A percentile compares a stretch with the other conserved stretches of the same genome.
These are phyloP conservation scores for Xylariales sp. DNA, from an alignment of 2,329 filamentous ascomycete species.

Conservation along the genomic window DNA sequence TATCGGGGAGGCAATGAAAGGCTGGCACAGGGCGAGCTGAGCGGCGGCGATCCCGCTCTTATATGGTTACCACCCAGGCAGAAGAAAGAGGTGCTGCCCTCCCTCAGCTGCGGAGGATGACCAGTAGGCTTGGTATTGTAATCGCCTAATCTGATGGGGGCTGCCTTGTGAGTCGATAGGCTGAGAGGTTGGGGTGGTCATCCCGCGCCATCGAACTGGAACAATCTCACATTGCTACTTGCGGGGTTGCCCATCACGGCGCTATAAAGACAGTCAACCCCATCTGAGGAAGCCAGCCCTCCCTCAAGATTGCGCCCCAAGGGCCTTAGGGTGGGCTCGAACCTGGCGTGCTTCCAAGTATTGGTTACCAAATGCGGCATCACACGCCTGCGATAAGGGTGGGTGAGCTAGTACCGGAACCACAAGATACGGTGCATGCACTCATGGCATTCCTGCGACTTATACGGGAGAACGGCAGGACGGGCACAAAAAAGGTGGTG, in stretches of 20 bases:
- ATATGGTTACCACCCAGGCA: constrained; percentile 7
- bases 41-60: constrained; percentile 3
- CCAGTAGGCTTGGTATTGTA: too few relatives aligned
- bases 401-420: constrained; percentile 1
- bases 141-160: constrained; percentile 5
- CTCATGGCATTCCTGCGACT: constrained; percentile 1
- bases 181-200: constrained; percentile 8
- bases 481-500: too few relatives aligned
- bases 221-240: constrained; percentile 1
- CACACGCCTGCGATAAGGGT: constrained; percentile 6
- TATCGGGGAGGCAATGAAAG: too few relatives aligned
- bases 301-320: too few relatives aligned
- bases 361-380: constrained; percentile 2
- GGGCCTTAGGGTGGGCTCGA: neutral
- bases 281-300: neutral
- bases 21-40: too few relatives aligned
- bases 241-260: neutral
- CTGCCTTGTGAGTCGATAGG: constrained; percentile 7
- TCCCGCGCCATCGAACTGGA: constrained; percentile 4
- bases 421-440: neutral
- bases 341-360: neutral
- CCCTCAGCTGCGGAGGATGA: too few relatives aligned
- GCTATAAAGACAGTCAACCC: constrained; percentile 5
- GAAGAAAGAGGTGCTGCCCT: neutral
- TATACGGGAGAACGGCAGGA: neutral